Evolutionary conservation across 176 grass and related monocot genomes (phyloP), one percentile per base, ranked within the genome.

Genomic region (Raddia guianensis): DNA sequence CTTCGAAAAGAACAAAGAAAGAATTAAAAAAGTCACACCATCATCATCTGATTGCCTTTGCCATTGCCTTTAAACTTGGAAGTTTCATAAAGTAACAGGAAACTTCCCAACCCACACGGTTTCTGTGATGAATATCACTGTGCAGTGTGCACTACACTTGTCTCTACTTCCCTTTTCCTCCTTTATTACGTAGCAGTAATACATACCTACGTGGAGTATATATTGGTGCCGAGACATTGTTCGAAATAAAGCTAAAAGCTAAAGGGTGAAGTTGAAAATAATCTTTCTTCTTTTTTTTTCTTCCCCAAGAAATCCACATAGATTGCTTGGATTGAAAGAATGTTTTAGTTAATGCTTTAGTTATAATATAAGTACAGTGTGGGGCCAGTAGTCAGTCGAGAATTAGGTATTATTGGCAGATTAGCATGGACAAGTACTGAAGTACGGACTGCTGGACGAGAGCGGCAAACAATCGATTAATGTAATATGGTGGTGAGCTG

Each of bases 261-360:
- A 76, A 76, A 70, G 18, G 42, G 19, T 2, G 14, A 7, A 8
- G 9, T 18, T 19, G 43, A 8, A 71, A 72, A 49, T 18, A 35
- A 5, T 64, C n/a, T 19, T 0, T 20, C 2, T 27, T 49, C 57
- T 4, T 6, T 44, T 70, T 2, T 27, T 74, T 44, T 2, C 12
- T 13, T 7, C 19, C 11, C 47, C 18, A 35, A 21, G 62, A 80
- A 57, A 58, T 76, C 82, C 77, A 72, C 11, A 3, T 72, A 51
- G 77, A 85, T 85, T 89, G 82, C 87, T 82, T 89, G 32, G 50
- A 12, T 76, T 76, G 1, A 66, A 89, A 85, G 87, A 82, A 85
- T 81, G 72, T 63, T 66, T 75, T 76, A 72, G 58, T 66, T 73
- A 64, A 65, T 85, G 75, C 5, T 66, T 75, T 70, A 63, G 3